Evolutionary conservation across 2,329 filamentous ascomycete genomes (phyloP).

Genomic region (Plectosphaerella cucumerina): DNA sequence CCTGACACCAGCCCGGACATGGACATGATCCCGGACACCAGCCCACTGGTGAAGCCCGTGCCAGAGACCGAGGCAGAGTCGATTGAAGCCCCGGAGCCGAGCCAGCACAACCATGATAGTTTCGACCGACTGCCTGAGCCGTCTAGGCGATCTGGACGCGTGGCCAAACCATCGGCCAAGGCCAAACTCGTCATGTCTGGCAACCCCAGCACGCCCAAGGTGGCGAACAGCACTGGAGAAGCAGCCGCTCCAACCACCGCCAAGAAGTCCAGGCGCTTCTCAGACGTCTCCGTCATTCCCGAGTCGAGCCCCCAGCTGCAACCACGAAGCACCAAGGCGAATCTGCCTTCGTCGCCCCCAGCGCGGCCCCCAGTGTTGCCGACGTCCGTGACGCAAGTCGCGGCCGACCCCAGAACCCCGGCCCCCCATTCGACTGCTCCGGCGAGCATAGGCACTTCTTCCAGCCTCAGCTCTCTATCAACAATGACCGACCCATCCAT

Average conservation of each 20-base stretch:
- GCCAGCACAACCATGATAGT: background rate
- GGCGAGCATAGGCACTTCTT: slow-evolving; percentile 20
- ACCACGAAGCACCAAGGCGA: too few species aligned
- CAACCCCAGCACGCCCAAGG: background rate
- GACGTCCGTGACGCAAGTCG: background rate
- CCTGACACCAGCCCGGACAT: slow-evolving; percentile 5
- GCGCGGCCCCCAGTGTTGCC: background rate
- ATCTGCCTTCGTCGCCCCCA: slow-evolving; percentile 7
- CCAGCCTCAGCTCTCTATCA: slow-evolving; percentile 34
- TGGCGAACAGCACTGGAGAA: background rate
- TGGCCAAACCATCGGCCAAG: background rate
- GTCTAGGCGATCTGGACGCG: background rate
- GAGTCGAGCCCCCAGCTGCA: slow-evolving; percentile 2
- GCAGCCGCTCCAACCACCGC: background rate
- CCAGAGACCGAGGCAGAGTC: background rate
- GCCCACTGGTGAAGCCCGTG: slow-evolving; percentile 10
- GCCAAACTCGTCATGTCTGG: background rate
- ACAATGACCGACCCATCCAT: slow-evolving; percentile 32
- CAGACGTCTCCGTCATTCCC: background rate
- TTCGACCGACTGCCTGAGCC: background rate
- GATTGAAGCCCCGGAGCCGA: too few species aligned
- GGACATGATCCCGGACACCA: slow-evolving; percentile 25
- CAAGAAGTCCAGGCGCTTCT: background rate
- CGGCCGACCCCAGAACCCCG: background rate
- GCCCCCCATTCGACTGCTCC: background rate